Base-by-base conservation (phyloP, 2,329 filamentous ascomycete genomes). In the Diaporthe sp. region DNA sequence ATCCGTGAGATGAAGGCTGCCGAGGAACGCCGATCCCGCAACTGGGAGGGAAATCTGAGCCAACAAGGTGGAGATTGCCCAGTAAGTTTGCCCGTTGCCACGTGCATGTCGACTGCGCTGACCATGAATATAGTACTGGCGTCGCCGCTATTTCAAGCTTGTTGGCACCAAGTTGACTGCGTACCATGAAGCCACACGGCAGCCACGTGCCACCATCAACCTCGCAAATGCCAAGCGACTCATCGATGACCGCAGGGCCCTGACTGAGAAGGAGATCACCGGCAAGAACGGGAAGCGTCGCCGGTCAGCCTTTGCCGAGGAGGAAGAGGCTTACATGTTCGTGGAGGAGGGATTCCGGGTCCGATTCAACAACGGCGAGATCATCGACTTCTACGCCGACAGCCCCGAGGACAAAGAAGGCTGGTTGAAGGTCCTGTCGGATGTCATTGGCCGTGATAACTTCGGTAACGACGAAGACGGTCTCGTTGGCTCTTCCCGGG, bases 321-420 rank as follows among this genome's bases (percentile, higher is more conserved):
- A 99, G 79, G 97, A 99, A 85, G 97, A 99, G 83, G 97, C 97
- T 57, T 99, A 99, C 88, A 98, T 98, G 94, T 99, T 99, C 83
- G 96, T 99, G 72, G 97, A 99, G 84, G 97, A 99, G 83, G 97
- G 97, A 3, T 99, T 99, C 93, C 95, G 97, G 55, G 98, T 99
- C 83, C 95, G 96, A 75, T 99, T 99, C 85, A 97, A 95, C 83
- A 99, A 99, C 81, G 97, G 97, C 77, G 97, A 99, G 86, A 92
- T 98, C 78, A 99, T 99, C 82, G 96, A 98, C 87, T 98, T 98
- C 83, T 98, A 99, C 82, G 97, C 96, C 81, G 96, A 98, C 84
- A 96, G 92, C 44, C 91, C 93, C 2, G 91, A 91, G 53, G 94
- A 97, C 82, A 99, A 98, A 86, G 95, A 98, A 61, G 94, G 92